These are phyloP conservation scores for Takashimella koratensis DNA, from an alignment of 1,284 basidiomycete genomes.

Conservation along the genomic window DNA sequence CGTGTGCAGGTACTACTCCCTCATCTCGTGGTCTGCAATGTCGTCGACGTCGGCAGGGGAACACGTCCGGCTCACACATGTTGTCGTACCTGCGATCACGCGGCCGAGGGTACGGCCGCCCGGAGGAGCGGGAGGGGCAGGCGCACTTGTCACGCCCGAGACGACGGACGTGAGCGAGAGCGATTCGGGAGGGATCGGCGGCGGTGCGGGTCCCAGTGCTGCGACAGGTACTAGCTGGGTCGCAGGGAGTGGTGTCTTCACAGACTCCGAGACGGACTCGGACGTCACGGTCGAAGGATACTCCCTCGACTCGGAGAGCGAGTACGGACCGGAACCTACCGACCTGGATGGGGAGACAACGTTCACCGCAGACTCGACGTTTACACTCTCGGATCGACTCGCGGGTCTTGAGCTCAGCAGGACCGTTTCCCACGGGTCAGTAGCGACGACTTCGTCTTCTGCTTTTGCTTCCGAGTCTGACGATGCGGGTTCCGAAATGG, in stretches of 20 bases:
- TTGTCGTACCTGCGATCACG: conserved; percentile 37
- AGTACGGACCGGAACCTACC: too few species aligned
- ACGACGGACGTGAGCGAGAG: conserved; percentile 27
- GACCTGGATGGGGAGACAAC: too few species aligned
- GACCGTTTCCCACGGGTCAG: background rate
- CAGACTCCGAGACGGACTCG: conserved; percentile 8
- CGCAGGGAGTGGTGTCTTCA: conserved; percentile 10
- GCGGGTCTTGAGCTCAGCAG: too few species aligned
- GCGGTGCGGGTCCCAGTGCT: background rate
- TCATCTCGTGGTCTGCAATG: conserved; percentile 37
- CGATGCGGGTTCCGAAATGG: background rate
- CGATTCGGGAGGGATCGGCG: conserved; percentile 1
- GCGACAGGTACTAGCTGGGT: background rate
- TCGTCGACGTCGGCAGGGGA: conserved; percentile 11
- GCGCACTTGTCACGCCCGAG: conserved; percentile 40
- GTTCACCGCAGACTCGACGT: too few species aligned
- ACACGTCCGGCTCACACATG: conserved; percentile 42
- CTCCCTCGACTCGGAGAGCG: too few species aligned
- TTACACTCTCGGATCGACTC: background rate
- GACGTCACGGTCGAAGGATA: conserved; percentile 21
- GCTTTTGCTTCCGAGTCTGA: background rate
- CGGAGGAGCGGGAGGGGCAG: conserved; percentile 9
- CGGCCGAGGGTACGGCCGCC: conserved; percentile 12
- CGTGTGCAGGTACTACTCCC: conserved; percentile 44
- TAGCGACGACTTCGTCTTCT: background rate